Conservation (phyloP, 2,329 filamentous ascomycete species). For the Bipolaris bicolor region DNA sequence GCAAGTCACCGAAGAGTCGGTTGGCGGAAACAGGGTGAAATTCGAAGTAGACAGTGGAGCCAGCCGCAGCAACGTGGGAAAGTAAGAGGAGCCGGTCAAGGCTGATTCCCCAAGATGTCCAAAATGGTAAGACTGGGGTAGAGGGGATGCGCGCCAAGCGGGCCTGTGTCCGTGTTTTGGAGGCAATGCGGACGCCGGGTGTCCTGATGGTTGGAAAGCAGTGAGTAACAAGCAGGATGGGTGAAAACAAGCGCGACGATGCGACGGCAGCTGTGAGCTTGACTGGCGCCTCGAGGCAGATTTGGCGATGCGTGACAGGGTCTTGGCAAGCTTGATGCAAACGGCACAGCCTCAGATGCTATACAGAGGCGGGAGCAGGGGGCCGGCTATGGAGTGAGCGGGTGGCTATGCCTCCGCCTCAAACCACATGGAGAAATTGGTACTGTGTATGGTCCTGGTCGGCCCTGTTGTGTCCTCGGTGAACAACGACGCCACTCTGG, state of each 20-base stretch:
- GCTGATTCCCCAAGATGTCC: conserved; percentile 38
- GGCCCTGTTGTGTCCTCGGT: conserved; percentile 7
- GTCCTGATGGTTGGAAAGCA: conserved; percentile 22
- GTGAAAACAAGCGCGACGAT: conserved; percentile 39
- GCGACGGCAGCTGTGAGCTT: conserved; percentile 38
- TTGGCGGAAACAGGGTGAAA: conserved; percentile 31
- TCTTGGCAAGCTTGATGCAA: conserved; percentile 39
- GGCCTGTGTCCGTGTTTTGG: conserved; percentile 23
- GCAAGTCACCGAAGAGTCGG: conserved; percentile 23
- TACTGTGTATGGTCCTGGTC: conserved; percentile 8
- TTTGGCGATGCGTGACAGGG: conserved; percentile 40
- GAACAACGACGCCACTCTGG: neutral
- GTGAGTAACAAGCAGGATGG: conserved; percentile 24
- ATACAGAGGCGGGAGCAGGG: conserved; percentile 30
- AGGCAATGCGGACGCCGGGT: conserved; percentile 26
- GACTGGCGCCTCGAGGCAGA: conserved; percentile 44
- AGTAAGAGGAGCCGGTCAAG: conserved; percentile 45
- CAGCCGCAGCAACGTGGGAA: conserved; percentile 40
- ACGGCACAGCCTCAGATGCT: conserved; percentile 45
- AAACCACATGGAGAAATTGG: conserved; percentile 14
- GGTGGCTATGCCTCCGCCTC: conserved; percentile 35
- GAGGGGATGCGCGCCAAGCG: conserved; percentile 40
- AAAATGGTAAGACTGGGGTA: conserved; percentile 32
- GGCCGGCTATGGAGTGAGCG: conserved; percentile 22
- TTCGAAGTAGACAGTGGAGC: conserved; percentile 31